Conservation (phyloP, 1,284 basidiomycete genomes). For the Athelia psychrophila region DNA sequence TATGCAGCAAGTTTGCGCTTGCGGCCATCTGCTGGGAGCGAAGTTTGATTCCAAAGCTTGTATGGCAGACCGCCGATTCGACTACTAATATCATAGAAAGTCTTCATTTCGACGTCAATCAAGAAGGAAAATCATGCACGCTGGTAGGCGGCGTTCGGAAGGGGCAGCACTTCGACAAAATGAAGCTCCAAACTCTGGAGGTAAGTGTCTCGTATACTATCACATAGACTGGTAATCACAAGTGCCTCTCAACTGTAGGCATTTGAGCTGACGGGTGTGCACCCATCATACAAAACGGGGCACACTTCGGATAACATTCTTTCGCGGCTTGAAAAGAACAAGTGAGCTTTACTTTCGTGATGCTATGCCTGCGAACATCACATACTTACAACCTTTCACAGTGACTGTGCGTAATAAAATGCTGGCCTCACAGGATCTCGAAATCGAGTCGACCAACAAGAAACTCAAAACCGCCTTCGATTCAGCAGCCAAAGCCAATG, state of each 20-base stretch:
- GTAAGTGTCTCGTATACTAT: neutral
- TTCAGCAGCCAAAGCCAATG: neutral
- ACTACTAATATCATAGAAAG: conserved; percentile 19
- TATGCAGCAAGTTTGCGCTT: conserved; percentile 19
- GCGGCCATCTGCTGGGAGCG: conserved; percentile 18
- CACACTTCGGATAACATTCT: neutral
- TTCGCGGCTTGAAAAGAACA: neutral
- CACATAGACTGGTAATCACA: neutral
- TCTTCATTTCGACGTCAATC: conserved; percentile 16
- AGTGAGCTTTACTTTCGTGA: neutral
- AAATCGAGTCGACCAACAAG: neutral
- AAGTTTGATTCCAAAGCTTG: conserved; percentile 14
- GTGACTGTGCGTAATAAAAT: neutral
- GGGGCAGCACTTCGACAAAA: conserved; percentile 11
- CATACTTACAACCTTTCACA: neutral
- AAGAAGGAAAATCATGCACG: conserved; percentile 16
- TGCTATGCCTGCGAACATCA: neutral
- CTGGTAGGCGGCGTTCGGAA: conserved; percentile 15
- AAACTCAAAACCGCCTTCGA: neutral
- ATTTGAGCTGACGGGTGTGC: neutral
- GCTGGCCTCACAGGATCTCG: neutral
- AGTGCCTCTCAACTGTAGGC: neutral
- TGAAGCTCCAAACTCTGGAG: conserved; percentile 12
- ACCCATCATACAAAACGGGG: neutral
- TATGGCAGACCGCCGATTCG: conserved; percentile 16